Base-by-base conservation (phyloP, 78 protist species). In the Isochrysis galbana region DNA sequence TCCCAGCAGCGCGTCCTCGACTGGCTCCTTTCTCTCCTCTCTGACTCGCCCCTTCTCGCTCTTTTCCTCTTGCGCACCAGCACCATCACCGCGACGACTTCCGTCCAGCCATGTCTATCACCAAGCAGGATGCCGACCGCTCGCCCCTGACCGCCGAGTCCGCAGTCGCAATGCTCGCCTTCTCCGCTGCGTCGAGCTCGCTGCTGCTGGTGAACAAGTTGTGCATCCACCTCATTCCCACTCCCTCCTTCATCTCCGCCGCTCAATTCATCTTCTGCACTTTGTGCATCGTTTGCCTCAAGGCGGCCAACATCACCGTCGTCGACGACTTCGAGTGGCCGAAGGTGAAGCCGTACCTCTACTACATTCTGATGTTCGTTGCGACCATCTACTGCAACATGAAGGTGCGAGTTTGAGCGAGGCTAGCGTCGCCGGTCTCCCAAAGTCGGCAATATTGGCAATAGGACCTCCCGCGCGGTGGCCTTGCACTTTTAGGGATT, bases 331-430 rank as follows among this genome's bases (percentile, higher is more conserved):
- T 2, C 5, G 82, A 72, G 82, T 32, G 82, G 82, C 44, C 5
- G 82, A 72, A 72, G 82, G 80, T 70, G 80, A 2, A 14, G 17
- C 80, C 82, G 82, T 72, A 72, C 82, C 36, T 72, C 82, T 4
- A 4, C 17, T 72, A 72, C 82, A 17, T n/a, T 19, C 44, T 19
- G 44, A 72, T 70, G 80, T 70, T 70, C 11, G 80, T 70, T 17
- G 0, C 38, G 38, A 70, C 80, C 41, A 70, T 70, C 80, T 70
- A 70, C 80, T n/a, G 80, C 80, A 70, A 70, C 80, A n/a, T 70
- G 41, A 70, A 70, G 80, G 74, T 19, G 74, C 34, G n/a, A n/a
- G n/a, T n/a, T n/a, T n/a, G n/a, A n/a, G n/a, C n/a, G n/a, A n/a
- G n/a, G n/a, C n/a, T n/a, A n/a, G n/a, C n/a, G n/a, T n/a, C n/a